Evolutionary conservation across 331 rosid species (phyloP).

Genomic region (Acacia pycnantha): DNA sequence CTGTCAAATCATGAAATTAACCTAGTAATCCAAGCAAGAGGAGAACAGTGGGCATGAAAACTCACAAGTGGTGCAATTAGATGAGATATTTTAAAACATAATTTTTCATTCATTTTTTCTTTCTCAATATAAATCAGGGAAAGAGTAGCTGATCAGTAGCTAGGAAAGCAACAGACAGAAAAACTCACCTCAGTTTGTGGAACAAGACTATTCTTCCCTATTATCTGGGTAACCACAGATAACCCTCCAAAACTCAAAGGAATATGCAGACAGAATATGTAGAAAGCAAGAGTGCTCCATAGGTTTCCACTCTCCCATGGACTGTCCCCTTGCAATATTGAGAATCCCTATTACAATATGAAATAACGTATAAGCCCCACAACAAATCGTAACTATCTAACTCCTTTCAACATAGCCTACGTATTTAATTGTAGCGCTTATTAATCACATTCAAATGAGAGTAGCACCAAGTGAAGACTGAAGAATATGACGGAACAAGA

Average conservation of each 20-base stretch:
- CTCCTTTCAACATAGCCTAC: neutral
- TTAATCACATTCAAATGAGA: neutral
- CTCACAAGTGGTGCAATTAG: neutral
- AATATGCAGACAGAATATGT: slow-evolving; percentile 69
- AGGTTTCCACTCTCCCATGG: slow-evolving; percentile 60
- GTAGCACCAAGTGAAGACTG: neutral
- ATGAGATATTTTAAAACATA: neutral
- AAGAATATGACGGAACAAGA: neutral
- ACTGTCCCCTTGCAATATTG: slow-evolving; percentile 45
- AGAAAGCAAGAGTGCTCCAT: slow-evolving; percentile 72
- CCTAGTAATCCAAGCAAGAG: neutral
- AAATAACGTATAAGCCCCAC: neutral
- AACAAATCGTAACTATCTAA: neutral
- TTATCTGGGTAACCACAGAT: slow-evolving; percentile 48
- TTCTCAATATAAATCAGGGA: neutral
- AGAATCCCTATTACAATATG: slow-evolving; percentile 50
- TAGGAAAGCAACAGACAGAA: slow-evolving; percentile 5
- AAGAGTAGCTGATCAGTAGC: neutral
- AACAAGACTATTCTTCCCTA: slow-evolving; percentile 47
- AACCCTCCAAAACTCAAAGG: slow-evolving; percentile 88
- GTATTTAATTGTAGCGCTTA: neutral
- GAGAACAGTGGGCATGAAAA: neutral
- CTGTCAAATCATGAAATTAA: neutral
- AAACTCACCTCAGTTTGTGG: slow-evolving; percentile 66
- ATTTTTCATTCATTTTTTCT: neutral